Evolutionary conservation across 2,329 filamentous ascomycete genomes (phyloP), one percentile per base, ranked within the genome.

Genomic region (Colletotrichum sp.): DNA sequence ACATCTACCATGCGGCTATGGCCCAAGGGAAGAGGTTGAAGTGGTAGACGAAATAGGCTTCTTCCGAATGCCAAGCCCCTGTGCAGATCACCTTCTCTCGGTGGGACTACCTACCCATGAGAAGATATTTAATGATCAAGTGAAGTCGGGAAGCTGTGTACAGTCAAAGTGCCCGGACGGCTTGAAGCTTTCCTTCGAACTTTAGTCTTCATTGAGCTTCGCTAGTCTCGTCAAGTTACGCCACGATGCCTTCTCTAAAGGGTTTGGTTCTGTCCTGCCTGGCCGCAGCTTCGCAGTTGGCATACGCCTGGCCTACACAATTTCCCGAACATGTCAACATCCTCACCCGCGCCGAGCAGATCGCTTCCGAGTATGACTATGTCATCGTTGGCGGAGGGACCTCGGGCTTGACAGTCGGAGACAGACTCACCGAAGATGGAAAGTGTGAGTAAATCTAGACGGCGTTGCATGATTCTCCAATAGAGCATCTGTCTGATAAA

Each of bases 381-480:
- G 79, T 88, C 18, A 81, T 88, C 63, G 81, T 87, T 39, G 86
- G 86, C 16, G 87, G 85, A 9, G 87, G 87, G 2, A 86, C 85
- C 9, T 85, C 86, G 16, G 87, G 87, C 34, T 79, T 89, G 26
- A 83, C 83, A 6, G 79, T 88, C 16, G 84, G 83, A 21, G 81
- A 84, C 32, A 80, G 85, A 3, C 79, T 89, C 32, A 83, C 84
- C 2, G 85, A 86, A 73, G 80, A 86, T 69, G 79, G 83, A 15
- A 76, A 81, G 57, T 80, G 85, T 78, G 79, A 75, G 24, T 4
- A n/a, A n/a, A n/a, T n/a, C n/a, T n/a, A n/a, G n/a, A n/a, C n/a
- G n/a, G 8, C 26, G 1, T 30, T 30, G 6, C 9, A 59, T 28
- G 26, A 24, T 3, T 4, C 2, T 1, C 7, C 10, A 3, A 3